Evolutionary conservation across 768 basidiomycete genomes (phyloP).

Genomic region (Boletus pseudopeckii): DNA sequence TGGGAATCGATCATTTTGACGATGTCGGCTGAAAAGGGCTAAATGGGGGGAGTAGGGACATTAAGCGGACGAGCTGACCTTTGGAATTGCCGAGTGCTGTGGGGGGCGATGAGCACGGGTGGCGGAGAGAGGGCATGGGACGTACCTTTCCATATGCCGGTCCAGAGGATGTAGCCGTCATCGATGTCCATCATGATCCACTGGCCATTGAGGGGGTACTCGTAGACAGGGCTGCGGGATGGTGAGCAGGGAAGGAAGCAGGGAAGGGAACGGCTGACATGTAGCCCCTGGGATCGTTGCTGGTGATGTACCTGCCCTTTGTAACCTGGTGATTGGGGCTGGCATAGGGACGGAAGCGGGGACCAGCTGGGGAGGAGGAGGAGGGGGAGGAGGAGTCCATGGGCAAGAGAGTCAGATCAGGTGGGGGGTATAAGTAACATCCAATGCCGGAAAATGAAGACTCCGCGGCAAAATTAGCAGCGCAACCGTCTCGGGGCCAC

Average conservation of each 20-base stretch:
- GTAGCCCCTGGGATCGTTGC: conserved; percentile 85
- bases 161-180: conserved; percentile 90
- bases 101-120: conserved; percentile 10
- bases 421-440: conserved; percentile 22
- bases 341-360: conserved; percentile 64
- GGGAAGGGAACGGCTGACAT: conserved; percentile 50
- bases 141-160: conserved; percentile 90
- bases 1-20: conserved; percentile 92
- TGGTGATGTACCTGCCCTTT: conserved; percentile 85
- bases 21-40: conserved; percentile 66
- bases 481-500: conserved; percentile 32
- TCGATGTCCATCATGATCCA: conserved; percentile 98
- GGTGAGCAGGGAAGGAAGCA: conserved; percentile 1
- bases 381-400: conserved; percentile 45
- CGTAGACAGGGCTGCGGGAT: conserved; percentile 69
- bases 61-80: conserved; percentile 43
- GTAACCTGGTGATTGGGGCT: conserved; percentile 78
- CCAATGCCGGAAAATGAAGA: conserved; percentile 22
- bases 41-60: conserved; percentile 12
- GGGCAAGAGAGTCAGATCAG: conserved; percentile 6
- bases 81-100: conserved; percentile 85
- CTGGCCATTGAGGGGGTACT: conserved; percentile 84
- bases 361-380: conserved; percentile 24
- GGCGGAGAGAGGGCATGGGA: background rate
- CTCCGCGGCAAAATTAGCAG: conserved; percentile 33